Conservation (phyloP, 2,329 filamentous ascomycete genomes). For the Penicillium capsulatum region DNA sequence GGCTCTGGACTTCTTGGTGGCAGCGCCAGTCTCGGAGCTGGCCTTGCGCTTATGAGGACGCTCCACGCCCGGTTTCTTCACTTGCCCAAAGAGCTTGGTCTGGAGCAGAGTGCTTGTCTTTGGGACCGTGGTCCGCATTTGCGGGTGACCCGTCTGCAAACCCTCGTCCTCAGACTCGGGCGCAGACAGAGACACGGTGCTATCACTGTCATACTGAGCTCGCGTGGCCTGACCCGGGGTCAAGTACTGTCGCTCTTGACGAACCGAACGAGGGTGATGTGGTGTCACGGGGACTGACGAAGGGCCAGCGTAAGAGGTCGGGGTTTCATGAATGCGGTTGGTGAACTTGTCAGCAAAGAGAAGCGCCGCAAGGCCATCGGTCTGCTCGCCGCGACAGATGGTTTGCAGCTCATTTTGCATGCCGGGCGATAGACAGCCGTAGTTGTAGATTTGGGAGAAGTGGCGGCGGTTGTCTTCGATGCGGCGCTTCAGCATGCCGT, state of each 20-base stretch:
- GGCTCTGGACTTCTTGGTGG: constrained; percentile 50
- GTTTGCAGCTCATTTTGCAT: constrained; percentile 51
- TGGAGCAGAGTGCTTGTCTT: constrained; percentile 52
- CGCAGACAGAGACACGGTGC: constrained; percentile 71
- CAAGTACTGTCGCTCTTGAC: constrained; percentile 52
- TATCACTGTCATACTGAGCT: constrained; percentile 66
- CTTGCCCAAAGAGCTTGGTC: constrained; percentile 59
- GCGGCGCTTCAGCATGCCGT: constrained; percentile 70
- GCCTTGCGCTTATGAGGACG: constrained; percentile 40
- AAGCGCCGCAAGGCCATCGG: constrained; percentile 35
- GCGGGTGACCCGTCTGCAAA: constrained; percentile 6
- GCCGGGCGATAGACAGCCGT: constrained; percentile 62
- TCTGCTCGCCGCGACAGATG: constrained; percentile 31
- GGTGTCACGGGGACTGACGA: constrained; percentile 81
- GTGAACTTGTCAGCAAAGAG: constrained; percentile 40
- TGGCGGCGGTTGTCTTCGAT: constrained; percentile 89
- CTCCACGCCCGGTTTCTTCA: constrained; percentile 53
- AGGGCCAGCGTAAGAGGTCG: constrained; percentile 12
- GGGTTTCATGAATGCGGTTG: constrained; percentile 28
- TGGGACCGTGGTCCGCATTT: constrained; percentile 31
- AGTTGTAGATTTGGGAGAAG: constrained; percentile 72
- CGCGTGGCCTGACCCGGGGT: constrained; percentile 55
- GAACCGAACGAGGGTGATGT: constrained; percentile 49
- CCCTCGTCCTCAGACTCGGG: constrained; percentile 53
- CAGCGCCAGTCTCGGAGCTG: constrained; percentile 32